A percentile compares a stretch with the other conserved stretches of the same genome.
phyloP scores from a whole-genome alignment of 768 basidiomycete genomes.

The Peribolospora kevripleyi region DNA sequence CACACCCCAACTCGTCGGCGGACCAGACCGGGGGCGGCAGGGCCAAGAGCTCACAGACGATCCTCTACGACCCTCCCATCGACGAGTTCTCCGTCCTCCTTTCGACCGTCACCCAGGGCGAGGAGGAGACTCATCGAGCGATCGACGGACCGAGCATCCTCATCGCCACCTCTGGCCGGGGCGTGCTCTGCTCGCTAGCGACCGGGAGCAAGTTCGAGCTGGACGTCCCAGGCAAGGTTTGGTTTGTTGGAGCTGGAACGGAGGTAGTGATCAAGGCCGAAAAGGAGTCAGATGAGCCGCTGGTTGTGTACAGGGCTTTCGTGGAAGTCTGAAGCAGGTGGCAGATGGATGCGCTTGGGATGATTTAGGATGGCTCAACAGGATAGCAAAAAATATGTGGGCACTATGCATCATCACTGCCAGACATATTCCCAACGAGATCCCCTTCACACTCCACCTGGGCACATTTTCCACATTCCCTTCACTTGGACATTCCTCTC shows the following conservation, averaged over 20 bases:
- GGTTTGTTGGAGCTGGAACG: constrained; percentile 55
- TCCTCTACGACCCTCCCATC: constrained; percentile 72
- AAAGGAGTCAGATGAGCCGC: constrained; percentile 5
- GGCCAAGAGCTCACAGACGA: constrained; percentile 17
- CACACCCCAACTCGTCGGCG: constrained; percentile 3
- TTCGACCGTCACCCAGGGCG: constrained; percentile 26
- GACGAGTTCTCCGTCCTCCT: constrained; percentile 75
- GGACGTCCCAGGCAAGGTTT: constrained; percentile 40
- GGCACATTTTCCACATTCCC: no score
- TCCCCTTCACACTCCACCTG: no score
- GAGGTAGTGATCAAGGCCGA: constrained; percentile 28
- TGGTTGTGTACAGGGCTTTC: constrained; percentile 47
- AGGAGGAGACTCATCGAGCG: constrained; percentile 31
- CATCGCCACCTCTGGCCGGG: constrained; percentile 31
- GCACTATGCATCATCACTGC: no score
- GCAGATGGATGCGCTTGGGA: background rate
- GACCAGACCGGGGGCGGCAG: constrained; percentile 2
- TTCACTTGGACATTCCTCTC: no score
- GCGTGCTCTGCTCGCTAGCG: constrained; percentile 5
- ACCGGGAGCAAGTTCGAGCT: constrained; percentile 21
- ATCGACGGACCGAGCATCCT: constrained; percentile 65
- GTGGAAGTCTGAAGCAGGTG: constrained; percentile 19
- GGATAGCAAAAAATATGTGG: no score
- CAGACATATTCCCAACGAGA: no score
- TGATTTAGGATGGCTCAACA: no score